Conservation (phyloP, 2,329 filamentous ascomycete genomes). For the Talaromyces rugulosus region DNA sequence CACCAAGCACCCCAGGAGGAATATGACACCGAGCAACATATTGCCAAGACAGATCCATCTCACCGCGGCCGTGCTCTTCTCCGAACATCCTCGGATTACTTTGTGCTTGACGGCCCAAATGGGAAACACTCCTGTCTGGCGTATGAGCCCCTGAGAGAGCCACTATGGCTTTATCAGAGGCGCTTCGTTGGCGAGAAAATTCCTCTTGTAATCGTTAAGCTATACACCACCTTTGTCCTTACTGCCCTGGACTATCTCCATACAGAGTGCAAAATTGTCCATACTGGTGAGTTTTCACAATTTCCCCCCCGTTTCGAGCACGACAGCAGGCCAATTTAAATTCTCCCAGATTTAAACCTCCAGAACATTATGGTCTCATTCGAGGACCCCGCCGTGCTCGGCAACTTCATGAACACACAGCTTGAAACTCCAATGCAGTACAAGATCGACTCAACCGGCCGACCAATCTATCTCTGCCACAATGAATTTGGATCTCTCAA, state of each 20-base stretch:
- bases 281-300: conserved; percentile 38
- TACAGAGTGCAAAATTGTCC: conserved; percentile 42
- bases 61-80: conserved; percentile 29
- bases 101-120: conserved; percentile 6
- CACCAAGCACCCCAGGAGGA: conserved; percentile 21
- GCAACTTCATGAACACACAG: conserved; percentile 14
- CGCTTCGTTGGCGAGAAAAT: conserved; percentile 28
- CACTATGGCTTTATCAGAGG: conserved; percentile 33
- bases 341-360: conserved; percentile 38
- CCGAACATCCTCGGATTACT: conserved; percentile 8
- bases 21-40: conserved; percentile 35
- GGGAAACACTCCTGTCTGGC: conserved; percentile 31
- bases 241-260: conserved; percentile 45
- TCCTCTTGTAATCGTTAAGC: conserved; percentile 28
- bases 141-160: conserved; percentile 43
- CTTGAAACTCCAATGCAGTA: conserved; percentile 28
- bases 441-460: conserved; percentile 27
- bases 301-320: conserved; percentile 23
- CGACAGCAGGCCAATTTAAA: not conserved
- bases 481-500: conserved; percentile 29
- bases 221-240: conserved; percentile 38
- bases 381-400: conserved; percentile 20
- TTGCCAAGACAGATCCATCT: conserved; percentile 21
- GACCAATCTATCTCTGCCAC: conserved; percentile 31
- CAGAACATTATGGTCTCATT: conserved; percentile 47